Evolutionary conservation across 495 filamentous ascomycete species (phyloP), one percentile per base, ranked within the genome.

Genomic region (Melanomma pulvis-pyrius): DNA sequence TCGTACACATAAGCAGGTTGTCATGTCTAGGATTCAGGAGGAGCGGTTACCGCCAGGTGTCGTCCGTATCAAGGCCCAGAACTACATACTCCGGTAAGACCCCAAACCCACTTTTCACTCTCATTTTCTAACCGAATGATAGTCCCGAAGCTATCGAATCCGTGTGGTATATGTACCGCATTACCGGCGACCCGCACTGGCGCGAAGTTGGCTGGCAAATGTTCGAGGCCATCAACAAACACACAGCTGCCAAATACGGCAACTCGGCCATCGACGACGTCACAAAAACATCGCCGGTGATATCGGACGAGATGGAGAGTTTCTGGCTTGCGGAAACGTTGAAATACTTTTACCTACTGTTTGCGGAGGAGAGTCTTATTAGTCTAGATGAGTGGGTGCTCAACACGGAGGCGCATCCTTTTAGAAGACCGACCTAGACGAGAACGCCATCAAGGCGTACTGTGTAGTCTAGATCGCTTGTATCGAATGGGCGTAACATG

Each of bases 81-180:
- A 84, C 47, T 97, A 97, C 74, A 88, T 93, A 59, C 84, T 97
- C n/a, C 79, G 89, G 88, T 89, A 80, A 74, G 79, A 65, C 46
- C 36, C 19, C 55, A 15, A 62, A 17, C 21, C 25, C 32, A 7
- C n/a, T 59, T 62, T 25, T 48, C 29, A 19, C 39, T 54, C 17
- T 32, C 54, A 15, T 26, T 24, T 51, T 44, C 48, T 69, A 21
- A 59, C 30, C 9, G 29, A n/a, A 29, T 36, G 13, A 22, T 61
- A 92, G 91, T 49, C 92, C 92, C 48, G 92, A 97, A 80, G 92
- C 92, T 2, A 96, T 97, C 68, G 92, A 97, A 75, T 96, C 91
- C 1, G 91, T 97, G 15, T 97, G 92, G 83, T 92, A 96, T 80
- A 92, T 96, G 89, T 96, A 90, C 80, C 90, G 92, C 71, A 87